Percentiles rank a stretch among this genome's conserved stretches.
phyloP scores from a whole-genome alignment of 805 yeast genomes.

The Kuraishia hungarica region DNA sequence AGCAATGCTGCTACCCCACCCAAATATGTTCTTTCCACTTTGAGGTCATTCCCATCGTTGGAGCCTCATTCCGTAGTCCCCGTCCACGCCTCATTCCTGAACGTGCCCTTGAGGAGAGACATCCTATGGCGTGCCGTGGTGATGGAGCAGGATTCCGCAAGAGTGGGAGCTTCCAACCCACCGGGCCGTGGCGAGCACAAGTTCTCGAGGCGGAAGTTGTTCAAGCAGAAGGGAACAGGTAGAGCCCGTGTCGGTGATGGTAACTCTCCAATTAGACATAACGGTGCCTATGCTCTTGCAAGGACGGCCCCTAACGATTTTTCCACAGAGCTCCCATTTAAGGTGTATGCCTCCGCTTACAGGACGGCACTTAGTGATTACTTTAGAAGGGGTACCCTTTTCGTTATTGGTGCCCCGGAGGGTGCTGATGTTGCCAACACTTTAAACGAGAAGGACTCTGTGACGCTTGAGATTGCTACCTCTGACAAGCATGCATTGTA shows the following conservation, averaged over 20 bases:
- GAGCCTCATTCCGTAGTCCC: conserved; percentile 79
- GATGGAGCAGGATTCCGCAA: conserved; percentile 78
- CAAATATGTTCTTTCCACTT: conserved; percentile 62
- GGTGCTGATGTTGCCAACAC: conserved; percentile 12
- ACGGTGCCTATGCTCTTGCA: conserved; percentile 86
- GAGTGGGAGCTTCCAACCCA: conserved; percentile 86
- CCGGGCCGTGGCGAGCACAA: conserved; percentile 83
- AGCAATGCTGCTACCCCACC: conserved; percentile 35
- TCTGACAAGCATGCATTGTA: conserved; percentile 19
- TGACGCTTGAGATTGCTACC: conserved; percentile 18
- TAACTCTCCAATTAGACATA: conserved; percentile 85
- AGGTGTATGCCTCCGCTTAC: conserved; percentile 68
- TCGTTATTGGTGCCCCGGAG: conserved; percentile 53
- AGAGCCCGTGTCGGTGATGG: conserved; percentile 94
- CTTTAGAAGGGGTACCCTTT: conserved; percentile 67
- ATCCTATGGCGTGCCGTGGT: conserved; percentile 90
- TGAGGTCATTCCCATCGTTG: conserved; percentile 81
- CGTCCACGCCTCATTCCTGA: conserved; percentile 61
- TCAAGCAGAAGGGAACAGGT: conserved; percentile 92
- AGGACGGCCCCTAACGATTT: conserved; percentile 87
- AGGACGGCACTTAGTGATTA: conserved; percentile 77
- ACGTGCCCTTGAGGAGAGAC: conserved; percentile 80
- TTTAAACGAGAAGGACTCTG: conserved; percentile 17
- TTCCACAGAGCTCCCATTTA: conserved; percentile 66
- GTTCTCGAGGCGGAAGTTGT: conserved; percentile 72